phyloP scores from a whole-genome alignment of 2,329 filamentous ascomycete species.

The Colletotrichum kahawae region DNA sequence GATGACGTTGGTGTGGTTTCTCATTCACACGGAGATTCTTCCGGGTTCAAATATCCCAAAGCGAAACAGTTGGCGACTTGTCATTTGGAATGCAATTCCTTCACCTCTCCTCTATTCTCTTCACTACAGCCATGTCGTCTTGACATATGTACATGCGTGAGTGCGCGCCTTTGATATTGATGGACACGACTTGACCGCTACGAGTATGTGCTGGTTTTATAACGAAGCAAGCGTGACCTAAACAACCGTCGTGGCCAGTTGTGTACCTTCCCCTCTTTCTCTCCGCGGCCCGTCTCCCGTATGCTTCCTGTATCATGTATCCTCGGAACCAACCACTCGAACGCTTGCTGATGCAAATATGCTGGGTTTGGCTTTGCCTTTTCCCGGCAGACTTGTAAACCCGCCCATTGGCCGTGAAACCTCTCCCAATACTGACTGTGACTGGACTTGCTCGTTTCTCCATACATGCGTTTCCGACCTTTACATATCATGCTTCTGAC shows the following conservation, averaged over 20 bases:
- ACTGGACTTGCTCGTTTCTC: neutral
- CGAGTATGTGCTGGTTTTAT: neutral
- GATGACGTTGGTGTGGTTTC: neutral
- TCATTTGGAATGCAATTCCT: neutral
- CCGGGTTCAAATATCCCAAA: neutral
- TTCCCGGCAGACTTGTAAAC: no score
- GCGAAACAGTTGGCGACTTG: neutral
- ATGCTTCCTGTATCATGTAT: neutral
- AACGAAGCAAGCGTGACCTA: neutral
- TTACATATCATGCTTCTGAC: slow-evolving; percentile 22
- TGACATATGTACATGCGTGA: neutral
- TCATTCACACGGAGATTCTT: neutral
- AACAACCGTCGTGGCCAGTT: no score
- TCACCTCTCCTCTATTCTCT: neutral
- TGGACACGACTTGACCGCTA: neutral
- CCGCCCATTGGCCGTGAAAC: no score
- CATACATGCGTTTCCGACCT: neutral
- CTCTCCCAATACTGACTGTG: neutral
- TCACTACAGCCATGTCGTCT: neutral
- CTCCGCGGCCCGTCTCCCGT: neutral
- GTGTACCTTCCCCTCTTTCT: no score
- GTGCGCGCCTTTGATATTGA: neutral
- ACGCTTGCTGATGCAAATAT: neutral
- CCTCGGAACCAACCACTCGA: neutral
- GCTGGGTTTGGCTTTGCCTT: no score